Conservation (phyloP, 2,329 filamentous ascomycete species). For the Stagonosporopsis tanaceti region DNA sequence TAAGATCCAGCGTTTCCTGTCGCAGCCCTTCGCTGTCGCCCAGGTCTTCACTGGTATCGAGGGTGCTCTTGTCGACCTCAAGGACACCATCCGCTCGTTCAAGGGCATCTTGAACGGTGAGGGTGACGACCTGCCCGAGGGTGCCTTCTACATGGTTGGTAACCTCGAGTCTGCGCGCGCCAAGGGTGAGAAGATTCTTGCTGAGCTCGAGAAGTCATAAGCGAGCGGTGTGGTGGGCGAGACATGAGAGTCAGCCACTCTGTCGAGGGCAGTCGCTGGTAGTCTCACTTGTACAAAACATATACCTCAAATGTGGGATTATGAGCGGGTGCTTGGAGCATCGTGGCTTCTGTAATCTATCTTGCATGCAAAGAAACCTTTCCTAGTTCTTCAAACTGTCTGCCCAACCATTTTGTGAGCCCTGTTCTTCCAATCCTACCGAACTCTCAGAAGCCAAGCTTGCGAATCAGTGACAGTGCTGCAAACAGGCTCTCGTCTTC, state of each 20-base stretch:
- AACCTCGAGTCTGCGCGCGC: conserved; percentile 89
- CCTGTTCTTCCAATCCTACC: too few species aligned
- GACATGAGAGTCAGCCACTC: conserved; percentile 46
- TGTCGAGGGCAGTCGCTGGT: conserved; percentile 43
- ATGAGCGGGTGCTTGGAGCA: conserved; percentile 45
- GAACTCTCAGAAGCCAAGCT: neutral
- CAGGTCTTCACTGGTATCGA: conserved; percentile 92
- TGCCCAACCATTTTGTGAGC: neutral
- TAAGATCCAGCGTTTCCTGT: conserved; percentile 99
- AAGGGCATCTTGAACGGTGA: conserved; percentile 96
- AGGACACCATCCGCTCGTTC: conserved; percentile 98
- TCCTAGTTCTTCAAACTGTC: conserved; percentile 34
- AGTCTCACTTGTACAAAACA: conserved; percentile 51
- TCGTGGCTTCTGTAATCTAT: conserved; percentile 52
- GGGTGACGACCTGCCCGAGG: conserved; percentile 93
- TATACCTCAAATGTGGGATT: conserved; percentile 46
- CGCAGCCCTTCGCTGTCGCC: conserved; percentile 95
- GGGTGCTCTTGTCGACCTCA: conserved; percentile 95
- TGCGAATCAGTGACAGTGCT: neutral
- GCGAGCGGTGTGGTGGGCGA: conserved; percentile 41
- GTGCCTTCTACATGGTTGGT: conserved; percentile 98
- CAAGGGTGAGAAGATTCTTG: conserved; percentile 99
- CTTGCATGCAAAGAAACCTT: conserved; percentile 50
- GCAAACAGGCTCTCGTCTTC: too few species aligned
- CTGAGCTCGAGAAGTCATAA: conserved; percentile 75